Base-by-base conservation (phyloP, 2,329 filamentous ascomycete genomes). In the Nigrospora sphaerica region DNA sequence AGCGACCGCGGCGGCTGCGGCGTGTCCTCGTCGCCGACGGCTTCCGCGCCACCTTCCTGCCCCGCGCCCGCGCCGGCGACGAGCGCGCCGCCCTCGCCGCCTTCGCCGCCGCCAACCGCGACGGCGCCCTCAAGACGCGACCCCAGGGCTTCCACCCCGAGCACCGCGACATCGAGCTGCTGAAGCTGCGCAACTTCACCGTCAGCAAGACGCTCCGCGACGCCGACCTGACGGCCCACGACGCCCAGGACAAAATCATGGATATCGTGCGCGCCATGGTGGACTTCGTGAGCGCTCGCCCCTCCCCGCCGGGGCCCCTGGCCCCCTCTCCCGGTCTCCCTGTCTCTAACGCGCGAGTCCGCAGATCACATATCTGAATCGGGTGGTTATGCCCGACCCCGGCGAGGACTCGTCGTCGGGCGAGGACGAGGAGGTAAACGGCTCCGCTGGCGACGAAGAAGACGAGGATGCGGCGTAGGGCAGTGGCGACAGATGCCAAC, bases 151-250 rank as follows among this genome's bases (percentile, higher is more conserved):
- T 86, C 60, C 71, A 80, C 39, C 75, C 77, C 17, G 82, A 87
- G 48, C 87, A 95, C 61, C 71, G 78, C 37, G 86, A 95, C 55
- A 90, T 95, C 57, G 81, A 83, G 46, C 74, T 96, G 44, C 73
- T 95, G 46, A 86, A 89, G 56, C 73, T 96, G 59, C 78, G 83
- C 50, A 93, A 84, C 63, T 95, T 86, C 62, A 91, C 86, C 0
- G 67, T 95, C 18, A 76, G 80, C 34, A 81, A 74, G 49, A 80
- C 81, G 59, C 66, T 95, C 33, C 62, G 74, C 12, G 88, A 91
- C 56, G 65, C 73, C 11, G 72, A 87, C 41, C 72, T 95, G 17
- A 71, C 82, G 33, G 72, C 74, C 39, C 68, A 77, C 40, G 70
- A 80, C 57, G 81, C 79, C 14, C 76, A 89, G 64, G 76, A 82